A percentile compares a stretch with the other conserved stretches of the same genome.
These are phyloP conservation scores for Xylaria sp. DNA, from an alignment of 2,329 filamentous ascomycete species.

Conservation along the genomic window DNA sequence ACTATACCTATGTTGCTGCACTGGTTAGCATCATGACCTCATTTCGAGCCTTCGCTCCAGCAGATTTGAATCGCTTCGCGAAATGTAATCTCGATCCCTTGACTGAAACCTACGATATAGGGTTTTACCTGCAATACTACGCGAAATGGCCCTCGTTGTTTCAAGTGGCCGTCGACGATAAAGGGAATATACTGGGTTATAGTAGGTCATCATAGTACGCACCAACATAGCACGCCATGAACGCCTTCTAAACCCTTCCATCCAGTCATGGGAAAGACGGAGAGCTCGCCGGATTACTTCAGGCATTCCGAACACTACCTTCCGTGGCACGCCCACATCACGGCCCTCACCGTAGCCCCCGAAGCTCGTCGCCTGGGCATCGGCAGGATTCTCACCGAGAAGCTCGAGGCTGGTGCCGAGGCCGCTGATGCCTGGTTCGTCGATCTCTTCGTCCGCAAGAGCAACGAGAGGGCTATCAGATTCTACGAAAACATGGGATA, in stretches of 20 bases:
- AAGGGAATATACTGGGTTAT: constrained; percentile 93
- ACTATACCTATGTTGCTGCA: neutral
- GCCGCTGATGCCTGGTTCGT: constrained; percentile 92
- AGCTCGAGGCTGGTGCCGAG: constrained; percentile 85
- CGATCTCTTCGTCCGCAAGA: constrained; percentile 90
- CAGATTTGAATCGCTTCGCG: constrained; percentile 89
- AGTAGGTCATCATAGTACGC: constrained; percentile 67
- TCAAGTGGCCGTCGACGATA: constrained; percentile 86
- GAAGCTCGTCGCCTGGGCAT: constrained; percentile 86
- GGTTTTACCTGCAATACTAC: constrained; percentile 96
- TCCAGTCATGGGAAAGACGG: constrained; percentile 94
- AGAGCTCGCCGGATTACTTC: constrained; percentile 82
- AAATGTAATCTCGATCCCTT: constrained; percentile 95
- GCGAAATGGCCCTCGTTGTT: constrained; percentile 96
- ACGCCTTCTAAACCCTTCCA: constrained; percentile 45
- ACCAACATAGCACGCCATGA: neutral
- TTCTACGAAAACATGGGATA: constrained; percentile 95
- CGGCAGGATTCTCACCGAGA: constrained; percentile 82
- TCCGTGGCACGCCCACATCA: constrained; percentile 99
- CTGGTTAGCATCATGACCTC: constrained; percentile 71
- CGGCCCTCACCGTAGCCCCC: constrained; percentile 91
- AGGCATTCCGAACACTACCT: constrained; percentile 87
- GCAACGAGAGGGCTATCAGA: constrained; percentile 86
- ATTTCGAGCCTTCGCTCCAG: constrained; percentile 84
- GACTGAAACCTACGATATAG: constrained; percentile 97